These are phyloP conservation scores for Aegilops speltoides DNA, from an alignment of 176 grass and related monocot genomes.

Conservation along the genomic window DNA sequence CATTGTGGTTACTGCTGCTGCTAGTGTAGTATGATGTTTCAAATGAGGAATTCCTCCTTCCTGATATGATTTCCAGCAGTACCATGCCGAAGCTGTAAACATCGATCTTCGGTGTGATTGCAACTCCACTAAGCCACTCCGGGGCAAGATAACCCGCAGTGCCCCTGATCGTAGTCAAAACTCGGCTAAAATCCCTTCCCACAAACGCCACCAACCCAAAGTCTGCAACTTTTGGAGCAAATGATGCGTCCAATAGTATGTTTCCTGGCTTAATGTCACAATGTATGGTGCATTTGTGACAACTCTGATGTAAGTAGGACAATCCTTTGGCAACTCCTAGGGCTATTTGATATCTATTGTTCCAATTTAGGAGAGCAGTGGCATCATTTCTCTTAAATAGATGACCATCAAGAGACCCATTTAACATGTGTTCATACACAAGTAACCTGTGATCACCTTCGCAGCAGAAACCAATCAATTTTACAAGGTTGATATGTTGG, in stretches of 20 bases:
- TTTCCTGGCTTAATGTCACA: not conserved
- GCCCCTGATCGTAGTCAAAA: not conserved
- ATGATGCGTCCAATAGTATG: not conserved
- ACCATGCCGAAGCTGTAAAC: not conserved
- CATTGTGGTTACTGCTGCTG: not conserved
- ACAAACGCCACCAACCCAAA: not conserved
- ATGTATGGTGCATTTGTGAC: not conserved
- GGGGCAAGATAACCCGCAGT: not conserved
- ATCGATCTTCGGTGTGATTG: not conserved
- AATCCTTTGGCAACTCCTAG: not conserved
- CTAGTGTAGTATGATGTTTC: not conserved
- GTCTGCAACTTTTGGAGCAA: not conserved
- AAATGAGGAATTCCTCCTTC: not conserved
- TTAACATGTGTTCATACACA: not conserved
- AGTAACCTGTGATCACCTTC: slow-evolving; percentile 1
- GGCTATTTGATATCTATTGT: not conserved
- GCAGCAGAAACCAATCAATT: not conserved
- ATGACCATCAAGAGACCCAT: slow-evolving; percentile 4
- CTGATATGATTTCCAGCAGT: not conserved
- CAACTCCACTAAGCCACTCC: not conserved
- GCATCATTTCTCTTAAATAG: not conserved
- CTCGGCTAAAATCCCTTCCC: slow-evolving; percentile 11
- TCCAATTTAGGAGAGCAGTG: not conserved
- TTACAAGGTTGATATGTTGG: not conserved
- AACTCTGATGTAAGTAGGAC: slow-evolving; percentile 14